Conservation (phyloP, 129 eudicot genomes). For the Escallonia rubra region DNA sequence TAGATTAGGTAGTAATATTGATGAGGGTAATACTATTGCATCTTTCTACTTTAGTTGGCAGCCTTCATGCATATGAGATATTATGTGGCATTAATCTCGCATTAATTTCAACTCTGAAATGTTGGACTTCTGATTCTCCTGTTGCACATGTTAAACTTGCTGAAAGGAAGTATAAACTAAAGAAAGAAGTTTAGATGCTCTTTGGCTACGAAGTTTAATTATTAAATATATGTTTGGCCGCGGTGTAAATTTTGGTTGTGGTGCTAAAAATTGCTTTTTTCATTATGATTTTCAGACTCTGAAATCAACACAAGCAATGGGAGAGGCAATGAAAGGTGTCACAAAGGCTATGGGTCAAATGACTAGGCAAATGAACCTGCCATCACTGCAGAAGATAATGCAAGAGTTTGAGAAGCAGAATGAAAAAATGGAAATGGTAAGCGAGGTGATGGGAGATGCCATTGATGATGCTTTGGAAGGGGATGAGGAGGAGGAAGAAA, state of each 20-base stretch:
- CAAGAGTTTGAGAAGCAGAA: constrained; percentile 93
- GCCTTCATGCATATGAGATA: no score
- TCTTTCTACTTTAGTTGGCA: no score
- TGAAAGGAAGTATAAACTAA: no score
- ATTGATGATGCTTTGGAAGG: constrained; percentile 99
- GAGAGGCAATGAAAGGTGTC: constrained; percentile 99
- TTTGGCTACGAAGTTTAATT: no score
- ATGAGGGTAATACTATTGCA: no score
- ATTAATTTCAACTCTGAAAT: no score
- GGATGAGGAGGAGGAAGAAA: constrained; percentile 94
- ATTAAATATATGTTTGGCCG: neutral
- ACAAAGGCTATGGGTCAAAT: constrained; percentile 98
- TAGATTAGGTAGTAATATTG: no score
- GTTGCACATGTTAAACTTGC: no score
- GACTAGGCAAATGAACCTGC: constrained; percentile 94
- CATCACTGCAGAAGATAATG: constrained; percentile 89
- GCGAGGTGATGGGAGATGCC: constrained; percentile 94
- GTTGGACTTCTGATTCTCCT: no score
- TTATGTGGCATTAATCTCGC: no score
- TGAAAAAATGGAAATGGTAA: constrained; percentile 90
- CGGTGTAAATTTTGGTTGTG: neutral
- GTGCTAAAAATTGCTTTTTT: constrained; percentile 6
- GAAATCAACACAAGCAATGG: constrained; percentile 99
- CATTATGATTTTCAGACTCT: constrained; percentile 49
- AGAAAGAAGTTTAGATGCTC: no score